These are phyloP conservation scores for Laguncularia racemosa DNA, from an alignment of 345 rosid genomes.

Conservation along the genomic window DNA sequence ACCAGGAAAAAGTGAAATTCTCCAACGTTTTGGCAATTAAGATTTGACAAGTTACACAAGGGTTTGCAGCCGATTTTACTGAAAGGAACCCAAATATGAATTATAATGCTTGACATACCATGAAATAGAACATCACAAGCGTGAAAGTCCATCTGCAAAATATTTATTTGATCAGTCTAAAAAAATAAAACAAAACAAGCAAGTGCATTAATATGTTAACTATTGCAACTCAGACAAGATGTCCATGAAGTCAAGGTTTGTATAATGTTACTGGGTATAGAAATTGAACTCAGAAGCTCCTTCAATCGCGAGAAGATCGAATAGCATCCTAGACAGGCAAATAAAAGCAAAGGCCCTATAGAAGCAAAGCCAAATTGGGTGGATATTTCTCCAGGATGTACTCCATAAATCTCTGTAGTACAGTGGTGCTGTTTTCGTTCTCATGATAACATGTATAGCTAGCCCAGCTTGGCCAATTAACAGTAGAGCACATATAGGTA, in stretches of 20 bases:
- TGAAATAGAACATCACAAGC: slow-evolving; percentile 73
- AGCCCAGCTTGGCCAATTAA: slow-evolving; percentile 9
- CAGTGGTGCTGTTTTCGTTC: slow-evolving; percentile 7
- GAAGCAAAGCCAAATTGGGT: slow-evolving; percentile 24
- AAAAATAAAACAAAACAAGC: not conserved
- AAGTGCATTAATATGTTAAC: not conserved
- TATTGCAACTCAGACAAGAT: not conserved
- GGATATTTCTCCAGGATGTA: slow-evolving; percentile 23
- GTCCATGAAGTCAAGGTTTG: not conserved
- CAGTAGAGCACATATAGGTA: slow-evolving; percentile 19
- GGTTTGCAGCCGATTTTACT: not conserved
- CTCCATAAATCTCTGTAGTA: slow-evolving; percentile 2
- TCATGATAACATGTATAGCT: slow-evolving; percentile 13
- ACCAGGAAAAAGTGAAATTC: too few species aligned
- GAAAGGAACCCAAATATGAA: not conserved
- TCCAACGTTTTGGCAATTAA: too few species aligned
- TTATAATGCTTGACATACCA: slow-evolving; percentile 36
- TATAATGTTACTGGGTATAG: slow-evolving; percentile 28
- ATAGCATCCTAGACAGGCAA: slow-evolving; percentile 16
- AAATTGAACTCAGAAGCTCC: slow-evolving; percentile 35
- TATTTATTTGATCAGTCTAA: not conserved
- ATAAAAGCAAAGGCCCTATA: slow-evolving; percentile 25
- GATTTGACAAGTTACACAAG: too few species aligned
- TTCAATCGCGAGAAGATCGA: slow-evolving; percentile 12
- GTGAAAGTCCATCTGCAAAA: slow-evolving; percentile 84